Percentiles rank a stretch among this genome's conserved stretches.
Evolutionary conservation across 352 stramenopile species (phyloP).

Genomic region (Ophiocytium majus): DNA sequence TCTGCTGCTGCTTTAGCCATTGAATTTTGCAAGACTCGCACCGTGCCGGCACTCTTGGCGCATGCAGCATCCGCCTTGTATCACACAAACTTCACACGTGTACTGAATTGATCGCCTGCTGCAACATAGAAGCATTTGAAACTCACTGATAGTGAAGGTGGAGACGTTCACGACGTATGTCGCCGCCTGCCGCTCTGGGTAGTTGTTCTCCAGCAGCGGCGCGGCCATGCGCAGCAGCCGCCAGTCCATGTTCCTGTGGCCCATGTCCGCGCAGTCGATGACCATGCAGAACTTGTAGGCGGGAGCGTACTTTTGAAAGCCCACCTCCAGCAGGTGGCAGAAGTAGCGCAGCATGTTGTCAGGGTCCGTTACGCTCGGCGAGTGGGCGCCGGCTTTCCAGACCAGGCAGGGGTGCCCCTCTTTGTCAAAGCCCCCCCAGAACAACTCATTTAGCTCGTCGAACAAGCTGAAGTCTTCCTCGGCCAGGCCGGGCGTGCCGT

Average conservation of each 20-base stretch:
- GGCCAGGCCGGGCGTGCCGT: slow-evolving; percentile 25
- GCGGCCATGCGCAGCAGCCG: slow-evolving; percentile 42
- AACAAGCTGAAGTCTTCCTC: slow-evolving; percentile 34
- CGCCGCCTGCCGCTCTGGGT: slow-evolving; percentile 39
- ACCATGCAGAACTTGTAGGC: slow-evolving; percentile 48
- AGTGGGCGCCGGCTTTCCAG: slow-evolving; percentile 34
- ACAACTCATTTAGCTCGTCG: slow-evolving; percentile 28
- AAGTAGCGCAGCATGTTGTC: slow-evolving; percentile 39
- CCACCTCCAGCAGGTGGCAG: slow-evolving; percentile 45
- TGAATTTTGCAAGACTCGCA: not conserved
- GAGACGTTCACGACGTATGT: slow-evolving; percentile 35
- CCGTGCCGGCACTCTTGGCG: not conserved
- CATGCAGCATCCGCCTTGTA: not conserved
- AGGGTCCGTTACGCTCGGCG: not conserved
- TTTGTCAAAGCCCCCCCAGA: slow-evolving; percentile 45
- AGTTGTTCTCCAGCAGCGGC: slow-evolving; percentile 51
- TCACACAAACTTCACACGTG: not conserved
- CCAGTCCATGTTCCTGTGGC: slow-evolving; percentile 34
- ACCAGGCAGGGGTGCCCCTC: slow-evolving; percentile 44
- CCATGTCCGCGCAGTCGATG: slow-evolving; percentile 36
- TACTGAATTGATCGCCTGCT: not conserved
- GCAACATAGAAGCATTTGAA: not conserved
- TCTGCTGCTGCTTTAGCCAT: not conserved
- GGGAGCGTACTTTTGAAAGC: slow-evolving; percentile 38
- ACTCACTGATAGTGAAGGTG: not conserved